phyloP scores from a whole-genome alignment of 495 filamentous ascomycete genomes.

The Astrocystis sublimbata region DNA sequence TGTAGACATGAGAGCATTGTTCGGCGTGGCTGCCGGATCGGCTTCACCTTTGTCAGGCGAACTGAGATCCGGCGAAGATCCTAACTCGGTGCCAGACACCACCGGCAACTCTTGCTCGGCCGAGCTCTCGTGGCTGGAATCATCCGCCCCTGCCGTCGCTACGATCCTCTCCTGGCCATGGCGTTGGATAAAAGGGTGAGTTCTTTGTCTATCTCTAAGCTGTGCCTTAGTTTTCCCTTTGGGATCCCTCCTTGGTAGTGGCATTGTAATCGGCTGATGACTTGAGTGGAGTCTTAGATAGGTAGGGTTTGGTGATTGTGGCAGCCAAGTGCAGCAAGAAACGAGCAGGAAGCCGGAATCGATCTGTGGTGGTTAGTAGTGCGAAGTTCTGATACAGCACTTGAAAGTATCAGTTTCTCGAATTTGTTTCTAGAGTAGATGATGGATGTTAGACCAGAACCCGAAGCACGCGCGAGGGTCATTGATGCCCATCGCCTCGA shows the following conservation, averaged over 20 bases:
- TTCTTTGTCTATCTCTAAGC: neutral
- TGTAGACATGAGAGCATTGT: constrained; percentile 1
- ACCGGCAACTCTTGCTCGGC: neutral
- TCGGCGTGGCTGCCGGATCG: neutral
- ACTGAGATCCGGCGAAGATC: neutral
- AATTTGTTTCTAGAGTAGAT: too few relatives aligned
- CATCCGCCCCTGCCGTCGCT: neutral
- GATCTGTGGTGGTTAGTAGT: neutral
- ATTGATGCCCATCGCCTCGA: neutral
- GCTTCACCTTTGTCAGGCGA: neutral
- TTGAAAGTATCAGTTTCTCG: too few relatives aligned
- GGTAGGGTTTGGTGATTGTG: neutral
- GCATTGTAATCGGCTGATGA: neutral
- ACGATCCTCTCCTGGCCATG: neutral
- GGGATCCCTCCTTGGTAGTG: too few relatives aligned
- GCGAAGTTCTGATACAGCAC: constrained; percentile 9
- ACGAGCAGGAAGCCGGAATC: neutral
- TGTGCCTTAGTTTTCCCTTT: neutral
- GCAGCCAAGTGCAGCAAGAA: neutral
- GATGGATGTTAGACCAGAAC: neutral
- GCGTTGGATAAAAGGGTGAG: neutral
- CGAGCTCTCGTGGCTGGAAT: neutral
- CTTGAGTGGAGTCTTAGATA: neutral
- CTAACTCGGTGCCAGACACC: neutral
- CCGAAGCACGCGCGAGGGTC: neutral